Conservation (phyloP, 2,329 filamentous ascomycete genomes). For the Didymella pinodella region DNA sequence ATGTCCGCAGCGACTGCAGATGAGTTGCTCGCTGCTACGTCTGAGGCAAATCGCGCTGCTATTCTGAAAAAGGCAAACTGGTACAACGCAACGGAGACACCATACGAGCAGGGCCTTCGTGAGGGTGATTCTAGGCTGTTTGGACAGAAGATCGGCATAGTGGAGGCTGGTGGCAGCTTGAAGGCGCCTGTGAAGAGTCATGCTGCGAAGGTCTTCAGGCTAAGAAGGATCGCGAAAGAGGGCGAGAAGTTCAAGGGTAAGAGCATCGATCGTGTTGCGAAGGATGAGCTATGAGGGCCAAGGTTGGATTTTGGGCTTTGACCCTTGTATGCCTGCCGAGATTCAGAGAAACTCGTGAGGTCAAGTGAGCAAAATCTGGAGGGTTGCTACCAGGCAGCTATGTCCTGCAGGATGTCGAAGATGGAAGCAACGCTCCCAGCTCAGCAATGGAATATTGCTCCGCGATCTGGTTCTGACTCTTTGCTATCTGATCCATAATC, state of each 20-base stretch:
- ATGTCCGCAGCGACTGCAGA: constrained; percentile 29
- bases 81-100: constrained; percentile 35
- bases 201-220: constrained; percentile 30
- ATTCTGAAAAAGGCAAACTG: constrained; percentile 30
- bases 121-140: constrained; percentile 32
- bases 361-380: no score
- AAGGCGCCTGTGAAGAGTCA: constrained; percentile 32
- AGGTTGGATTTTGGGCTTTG: no score
- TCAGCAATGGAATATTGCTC: no score
- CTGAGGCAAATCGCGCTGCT: constrained; percentile 18
- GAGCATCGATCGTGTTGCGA: constrained; percentile 28
- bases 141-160: constrained; percentile 35
- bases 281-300: constrained; percentile 28
- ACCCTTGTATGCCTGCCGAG: no score
- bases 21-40: constrained; percentile 23
- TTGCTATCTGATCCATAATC: no score
- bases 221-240: constrained; percentile 31
- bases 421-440: no score
- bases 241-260: constrained; percentile 34
- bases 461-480: no score
- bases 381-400: neutral
- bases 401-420: no score
- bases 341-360: no score
- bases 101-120: constrained; percentile 31
- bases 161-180: constrained; percentile 29